Conservation (phyloP, 2,329 filamentous ascomycete species). For the Alternaria angustiovoidea region DNA sequence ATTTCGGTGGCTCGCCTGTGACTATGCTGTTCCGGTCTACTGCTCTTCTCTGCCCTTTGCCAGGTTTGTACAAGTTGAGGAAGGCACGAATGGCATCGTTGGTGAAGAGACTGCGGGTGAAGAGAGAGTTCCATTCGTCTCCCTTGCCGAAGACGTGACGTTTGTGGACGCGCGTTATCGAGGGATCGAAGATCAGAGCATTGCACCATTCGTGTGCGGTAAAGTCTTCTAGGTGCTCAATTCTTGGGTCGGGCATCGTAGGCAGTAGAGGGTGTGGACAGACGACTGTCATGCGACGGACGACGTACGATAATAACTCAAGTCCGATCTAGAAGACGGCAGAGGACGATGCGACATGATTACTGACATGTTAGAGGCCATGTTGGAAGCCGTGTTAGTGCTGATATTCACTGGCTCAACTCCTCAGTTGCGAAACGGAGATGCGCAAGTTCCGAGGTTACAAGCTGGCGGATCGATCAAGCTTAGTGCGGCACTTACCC, state of each 20-base stretch:
- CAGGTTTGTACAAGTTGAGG: constrained; percentile 31
- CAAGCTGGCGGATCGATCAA: not conserved
- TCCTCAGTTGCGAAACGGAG: constrained; percentile 5
- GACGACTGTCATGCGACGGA: not conserved
- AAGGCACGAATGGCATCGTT: constrained; percentile 35
- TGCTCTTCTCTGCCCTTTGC: constrained; percentile 13
- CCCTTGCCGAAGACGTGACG: constrained; percentile 14
- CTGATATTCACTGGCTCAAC: not conserved
- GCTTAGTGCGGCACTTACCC: not conserved
- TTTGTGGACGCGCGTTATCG: constrained; percentile 28
- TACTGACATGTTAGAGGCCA: not conserved
- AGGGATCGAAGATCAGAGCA: constrained; percentile 23
- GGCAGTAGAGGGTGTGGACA: not conserved
- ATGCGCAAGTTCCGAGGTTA: constrained; percentile 13
- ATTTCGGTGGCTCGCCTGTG: not conserved
- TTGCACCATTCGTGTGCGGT: constrained; percentile 38
- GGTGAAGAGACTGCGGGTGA: constrained; percentile 35
- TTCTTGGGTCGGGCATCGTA: constrained; percentile 1
- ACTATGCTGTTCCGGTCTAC: constrained; percentile 12
- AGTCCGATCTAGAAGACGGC: not conserved
- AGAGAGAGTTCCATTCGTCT: constrained; percentile 21
- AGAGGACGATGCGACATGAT: not conserved
- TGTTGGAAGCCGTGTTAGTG: not conserved
- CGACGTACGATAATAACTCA: not conserved
- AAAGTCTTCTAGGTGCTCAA: constrained; percentile 39